Evolutionary conservation across 2,329 filamentous ascomycete species (phyloP).

Genomic region (Venturia nashicola): DNA sequence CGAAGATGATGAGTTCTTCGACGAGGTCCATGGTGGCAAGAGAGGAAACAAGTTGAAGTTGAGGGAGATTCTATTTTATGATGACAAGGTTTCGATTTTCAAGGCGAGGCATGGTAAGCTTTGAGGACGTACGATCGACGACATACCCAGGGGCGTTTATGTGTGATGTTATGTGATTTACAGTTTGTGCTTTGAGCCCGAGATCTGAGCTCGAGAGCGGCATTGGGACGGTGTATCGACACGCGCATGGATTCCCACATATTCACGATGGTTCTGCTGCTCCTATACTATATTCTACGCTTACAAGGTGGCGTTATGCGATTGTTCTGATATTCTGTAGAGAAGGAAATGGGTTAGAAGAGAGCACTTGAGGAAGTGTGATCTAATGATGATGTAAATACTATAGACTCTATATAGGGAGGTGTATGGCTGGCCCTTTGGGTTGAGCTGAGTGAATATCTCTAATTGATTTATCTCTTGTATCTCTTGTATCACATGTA

Average conservation of each 20-base stretch:
- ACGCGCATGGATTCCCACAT: neutral
- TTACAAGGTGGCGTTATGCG: neutral
- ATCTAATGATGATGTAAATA: neutral
- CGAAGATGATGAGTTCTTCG: constrained; percentile 37
- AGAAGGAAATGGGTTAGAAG: neutral
- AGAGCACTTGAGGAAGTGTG: neutral
- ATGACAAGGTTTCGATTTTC: constrained; percentile 73
- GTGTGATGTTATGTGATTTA: neutral
- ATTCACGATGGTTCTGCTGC: neutral
- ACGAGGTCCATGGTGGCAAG: constrained; percentile 31
- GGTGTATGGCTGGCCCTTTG: neutral
- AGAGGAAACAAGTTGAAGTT: constrained; percentile 43
- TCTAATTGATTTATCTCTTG: neutral
- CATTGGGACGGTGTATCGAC: constrained; percentile 3
- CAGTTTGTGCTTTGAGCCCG: neutral
- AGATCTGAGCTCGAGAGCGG: neutral
- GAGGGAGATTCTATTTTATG: constrained; percentile 72
- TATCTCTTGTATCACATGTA: neutral
- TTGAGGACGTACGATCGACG: constrained; percentile 12
- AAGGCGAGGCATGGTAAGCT: constrained; percentile 53
- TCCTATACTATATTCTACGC: neutral
- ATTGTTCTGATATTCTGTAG: neutral
- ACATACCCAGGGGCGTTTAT: neutral
- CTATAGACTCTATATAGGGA: neutral
- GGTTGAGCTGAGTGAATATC: neutral